A percentile compares a stretch with the other conserved stretches of the same genome.
phyloP scores from a whole-genome alignment of 169 alveolate genomes.

The Plasmodium vinckei region DNA sequence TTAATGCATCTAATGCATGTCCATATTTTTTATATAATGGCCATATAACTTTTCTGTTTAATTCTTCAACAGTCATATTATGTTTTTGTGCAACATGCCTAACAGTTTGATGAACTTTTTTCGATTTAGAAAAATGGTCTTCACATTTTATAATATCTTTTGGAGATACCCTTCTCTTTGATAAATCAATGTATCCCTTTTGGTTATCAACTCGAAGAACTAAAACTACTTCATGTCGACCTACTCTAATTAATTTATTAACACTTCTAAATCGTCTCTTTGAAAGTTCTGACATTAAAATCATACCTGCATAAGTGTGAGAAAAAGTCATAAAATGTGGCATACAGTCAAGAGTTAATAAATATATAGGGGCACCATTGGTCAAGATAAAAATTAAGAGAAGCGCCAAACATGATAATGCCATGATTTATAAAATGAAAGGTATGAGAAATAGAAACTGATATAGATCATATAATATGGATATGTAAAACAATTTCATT shows the following conservation, averaged over 20 bases:
- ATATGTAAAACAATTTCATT: no score
- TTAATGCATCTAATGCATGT: conserved; percentile 96
- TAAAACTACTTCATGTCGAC: conserved; percentile 95
- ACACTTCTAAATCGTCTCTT: conserved; percentile 94
- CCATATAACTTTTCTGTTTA: conserved; percentile 95
- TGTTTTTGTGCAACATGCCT: conserved; percentile 94
- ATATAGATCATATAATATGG: no score
- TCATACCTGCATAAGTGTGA: conserved; percentile 85
- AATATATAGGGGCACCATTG: no score
- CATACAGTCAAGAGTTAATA: neutral
- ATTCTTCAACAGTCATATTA: conserved; percentile 91
- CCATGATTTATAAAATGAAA: no score
- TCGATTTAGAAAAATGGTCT: conserved; percentile 93
- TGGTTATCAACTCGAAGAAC: conserved; percentile 96
- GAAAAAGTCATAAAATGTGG: neutral
- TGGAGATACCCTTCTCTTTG: conserved; percentile 96
- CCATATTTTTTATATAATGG: conserved; percentile 95
- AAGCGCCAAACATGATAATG: no score
- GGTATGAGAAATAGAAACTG: no score
- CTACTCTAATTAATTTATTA: conserved; percentile 88
- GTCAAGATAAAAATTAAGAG: no score
- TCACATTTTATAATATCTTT: conserved; percentile 94
- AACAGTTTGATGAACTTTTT: conserved; percentile 95
- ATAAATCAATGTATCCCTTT: conserved; percentile 97
- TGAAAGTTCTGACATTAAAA: conserved; percentile 95